phyloP scores from a whole-genome alignment of 176 grass and related monocot species.

The Rhynchospora breviuscula region DNA sequence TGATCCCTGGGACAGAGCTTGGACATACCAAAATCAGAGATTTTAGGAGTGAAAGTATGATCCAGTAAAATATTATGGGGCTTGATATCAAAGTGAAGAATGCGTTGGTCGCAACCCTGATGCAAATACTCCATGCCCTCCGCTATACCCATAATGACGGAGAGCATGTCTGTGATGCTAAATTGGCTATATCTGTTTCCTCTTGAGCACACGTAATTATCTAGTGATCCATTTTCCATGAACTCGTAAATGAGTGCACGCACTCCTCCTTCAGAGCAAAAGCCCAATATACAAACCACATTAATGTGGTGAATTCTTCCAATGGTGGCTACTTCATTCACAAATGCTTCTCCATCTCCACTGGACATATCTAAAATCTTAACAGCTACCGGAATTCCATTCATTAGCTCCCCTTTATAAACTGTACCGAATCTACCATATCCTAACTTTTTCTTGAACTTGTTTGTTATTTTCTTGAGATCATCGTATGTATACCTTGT shows the following conservation, averaged over 20 bases:
- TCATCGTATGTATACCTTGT: constrained; percentile 1
- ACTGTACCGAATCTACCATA: constrained; percentile 10
- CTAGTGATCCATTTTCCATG: constrained; percentile 2
- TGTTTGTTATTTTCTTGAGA: not conserved
- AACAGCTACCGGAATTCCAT: not conserved
- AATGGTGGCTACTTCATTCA: not conserved
- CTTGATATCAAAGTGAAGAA: not conserved
- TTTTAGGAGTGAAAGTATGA: not conserved
- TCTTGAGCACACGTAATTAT: constrained; percentile 5
- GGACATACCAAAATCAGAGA: not conserved
- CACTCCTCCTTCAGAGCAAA: not conserved
- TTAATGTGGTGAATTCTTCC: constrained; percentile 4
- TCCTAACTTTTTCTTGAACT: not conserved
- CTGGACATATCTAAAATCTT: constrained; percentile 8
- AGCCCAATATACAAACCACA: constrained; percentile 11
- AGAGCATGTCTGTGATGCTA: not conserved
- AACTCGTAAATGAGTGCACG: constrained; percentile 18
- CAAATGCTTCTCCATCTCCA: not conserved
- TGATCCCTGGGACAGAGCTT: not conserved
- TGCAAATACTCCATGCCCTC: not conserved
- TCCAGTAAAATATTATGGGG: not conserved
- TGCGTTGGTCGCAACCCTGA: not conserved
- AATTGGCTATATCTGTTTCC: not conserved
- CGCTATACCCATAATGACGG: not conserved
- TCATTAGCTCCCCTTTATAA: constrained; percentile 8